Evolutionary conservation across 192 early-diverging fungal genomes (phyloP), one percentile per base, ranked within the genome.

Genomic region (Coemansia sp.): DNA sequence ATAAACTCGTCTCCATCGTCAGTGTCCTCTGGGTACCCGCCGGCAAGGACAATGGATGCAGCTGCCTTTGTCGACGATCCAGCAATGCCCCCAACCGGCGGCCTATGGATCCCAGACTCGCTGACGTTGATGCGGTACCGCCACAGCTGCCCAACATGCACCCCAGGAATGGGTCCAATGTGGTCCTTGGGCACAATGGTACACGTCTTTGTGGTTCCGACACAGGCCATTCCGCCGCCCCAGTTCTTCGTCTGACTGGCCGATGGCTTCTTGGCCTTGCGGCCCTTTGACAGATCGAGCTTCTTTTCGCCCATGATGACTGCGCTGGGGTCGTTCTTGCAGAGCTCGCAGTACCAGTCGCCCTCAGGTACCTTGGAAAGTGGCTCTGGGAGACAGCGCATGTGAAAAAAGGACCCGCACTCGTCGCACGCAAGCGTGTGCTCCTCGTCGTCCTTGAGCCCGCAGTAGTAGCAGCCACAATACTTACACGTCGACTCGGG

Each of bases 1-100:
- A 77, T 78, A 63, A 93, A 93, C 53, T 84, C 78, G 0, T 85
- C 82, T 0, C 91, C 91, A 26, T 85, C 63, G 45, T 93, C 91
- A 4, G 70, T 74, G 59, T 92, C 91, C 36, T 89, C 88, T 0
- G 83, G 80, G 61, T 90, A 91, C 11, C 89, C 90, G 18, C 81
- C 85, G 0, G 86, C 81, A 8, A 93, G 71, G 10, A 88, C 86
- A 52, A 91, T 71, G 4, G 90, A 91, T 5, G 84, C 78, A 0
- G 89, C 86, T 0, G 90, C 87, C 12, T 38, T 71, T 0, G 60
- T 62, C 4, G 86, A 68, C 7, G 69, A 57, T 0, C 91, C 90
- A 34, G 85, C 73, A 44, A 92, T 91, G 7, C 90, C 89, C 6
- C 67, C 77, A 15, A 92, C 88, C 1, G 84, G 81, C 43, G 90